Conservation (phyloP, 2,329 filamentous ascomycete species). For the Eutypa lata region DNA sequence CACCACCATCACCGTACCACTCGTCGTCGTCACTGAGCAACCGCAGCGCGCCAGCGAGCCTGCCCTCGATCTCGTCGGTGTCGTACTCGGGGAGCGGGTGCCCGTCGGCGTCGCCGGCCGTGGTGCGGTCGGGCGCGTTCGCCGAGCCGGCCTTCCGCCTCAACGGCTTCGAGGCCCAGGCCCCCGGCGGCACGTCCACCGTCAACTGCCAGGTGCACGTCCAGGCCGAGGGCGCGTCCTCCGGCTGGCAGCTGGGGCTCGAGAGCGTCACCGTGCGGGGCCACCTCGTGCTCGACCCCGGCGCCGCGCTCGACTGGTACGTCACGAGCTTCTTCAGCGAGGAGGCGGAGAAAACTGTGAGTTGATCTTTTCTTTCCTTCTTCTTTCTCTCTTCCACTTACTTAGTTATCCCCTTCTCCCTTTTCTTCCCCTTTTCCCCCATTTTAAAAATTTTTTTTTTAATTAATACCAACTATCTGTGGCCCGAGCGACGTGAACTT, state of each 20-base stretch:
- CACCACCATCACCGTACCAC: too few species aligned
- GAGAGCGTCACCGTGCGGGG: conserved; percentile 30
- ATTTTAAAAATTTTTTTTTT: too few species aligned
- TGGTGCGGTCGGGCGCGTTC: conserved; percentile 29
- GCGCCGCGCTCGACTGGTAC: conserved; percentile 30
- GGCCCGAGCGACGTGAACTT: too few species aligned
- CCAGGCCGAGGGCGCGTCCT: conserved; percentile 23
- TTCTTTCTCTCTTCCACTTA: background rate
- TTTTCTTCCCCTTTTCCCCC: background rate
- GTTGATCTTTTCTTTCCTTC: conserved; percentile 4
- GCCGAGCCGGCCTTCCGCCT: conserved; percentile 27
- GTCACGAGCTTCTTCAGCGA: conserved; percentile 36
- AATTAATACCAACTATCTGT: too few species aligned
- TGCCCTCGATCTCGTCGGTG: conserved; percentile 30
- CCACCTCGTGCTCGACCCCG: conserved; percentile 29
- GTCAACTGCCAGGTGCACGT: conserved; percentile 37
- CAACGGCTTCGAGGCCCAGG: conserved; percentile 23
- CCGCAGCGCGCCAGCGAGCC: conserved; percentile 19
- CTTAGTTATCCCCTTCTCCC: background rate
- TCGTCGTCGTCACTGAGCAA: too few species aligned
- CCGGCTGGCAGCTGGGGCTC: conserved; percentile 38
- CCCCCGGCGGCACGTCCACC: conserved; percentile 20
- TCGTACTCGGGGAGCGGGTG: conserved; percentile 36
- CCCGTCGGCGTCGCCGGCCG: conserved; percentile 28
- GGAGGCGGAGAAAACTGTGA: conserved; percentile 31